phyloP scores from a whole-genome alignment of 2,329 filamentous ascomycete genomes.

The Colletotrichum chlorophyti region DNA sequence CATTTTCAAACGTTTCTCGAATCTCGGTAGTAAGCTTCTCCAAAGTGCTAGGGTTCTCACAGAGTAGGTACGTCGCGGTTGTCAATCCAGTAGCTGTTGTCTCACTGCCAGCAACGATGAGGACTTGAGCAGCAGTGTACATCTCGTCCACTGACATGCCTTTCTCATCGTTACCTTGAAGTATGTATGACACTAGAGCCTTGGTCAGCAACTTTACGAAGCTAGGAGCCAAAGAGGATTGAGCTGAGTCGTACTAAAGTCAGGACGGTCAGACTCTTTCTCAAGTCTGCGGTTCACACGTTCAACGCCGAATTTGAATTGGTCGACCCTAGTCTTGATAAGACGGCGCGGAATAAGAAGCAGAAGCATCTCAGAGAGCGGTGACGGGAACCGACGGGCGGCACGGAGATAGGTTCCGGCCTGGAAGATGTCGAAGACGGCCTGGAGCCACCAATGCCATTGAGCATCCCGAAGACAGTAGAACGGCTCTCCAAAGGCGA shows the following conservation, averaged over 20 bases:
- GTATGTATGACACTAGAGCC: slow-evolving; percentile 9
- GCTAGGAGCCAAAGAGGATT: no score
- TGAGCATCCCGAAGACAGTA: slow-evolving; percentile 32
- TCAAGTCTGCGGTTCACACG: slow-evolving; percentile 13
- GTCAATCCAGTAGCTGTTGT: slow-evolving; percentile 41
- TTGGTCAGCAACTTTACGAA: neutral
- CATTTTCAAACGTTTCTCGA: slow-evolving; percentile 38
- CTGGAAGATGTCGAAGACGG: slow-evolving; percentile 33
- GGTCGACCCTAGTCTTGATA: slow-evolving; percentile 17
- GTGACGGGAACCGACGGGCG: slow-evolving; percentile 17
- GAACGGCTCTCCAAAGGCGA: slow-evolving; percentile 39
- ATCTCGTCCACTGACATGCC: slow-evolving; percentile 19
- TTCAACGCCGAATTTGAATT: slow-evolving; percentile 23
- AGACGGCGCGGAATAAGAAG: slow-evolving; percentile 20
- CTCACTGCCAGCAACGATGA: slow-evolving; percentile 42
- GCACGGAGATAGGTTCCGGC: slow-evolving; percentile 22
- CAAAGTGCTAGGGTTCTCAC: slow-evolving; percentile 37
- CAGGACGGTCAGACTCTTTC: slow-evolving; percentile 12
- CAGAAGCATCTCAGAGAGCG: slow-evolving; percentile 16
- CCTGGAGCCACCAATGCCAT: slow-evolving; percentile 36
- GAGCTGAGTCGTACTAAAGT: slow-evolving; percentile 1
- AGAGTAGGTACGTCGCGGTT: slow-evolving; percentile 36
- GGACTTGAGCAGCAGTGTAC: slow-evolving; percentile 19
- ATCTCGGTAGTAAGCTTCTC: slow-evolving; percentile 45
- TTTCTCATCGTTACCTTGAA: slow-evolving; percentile 18